These are phyloP conservation scores for Ogataea degrootiae DNA, from an alignment of 805 yeast genomes.

Conservation along the genomic window DNA sequence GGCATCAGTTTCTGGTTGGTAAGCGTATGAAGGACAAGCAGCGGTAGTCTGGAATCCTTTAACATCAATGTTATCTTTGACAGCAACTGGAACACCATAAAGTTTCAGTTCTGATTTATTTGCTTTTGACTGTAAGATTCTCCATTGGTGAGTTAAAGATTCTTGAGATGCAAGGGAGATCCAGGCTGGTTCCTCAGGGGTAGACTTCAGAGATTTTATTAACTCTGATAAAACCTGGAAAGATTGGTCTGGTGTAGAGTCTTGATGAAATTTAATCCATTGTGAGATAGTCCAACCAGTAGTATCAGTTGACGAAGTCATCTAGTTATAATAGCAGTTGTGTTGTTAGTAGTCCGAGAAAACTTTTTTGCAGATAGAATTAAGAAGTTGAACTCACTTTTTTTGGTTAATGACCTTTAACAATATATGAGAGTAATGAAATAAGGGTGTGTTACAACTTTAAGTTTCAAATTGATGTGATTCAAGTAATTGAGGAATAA, in stretches of 20 bases:
- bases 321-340: too few species aligned
- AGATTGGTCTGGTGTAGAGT: constrained; percentile 58
- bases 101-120: constrained; percentile 56
- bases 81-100: constrained; percentile 93
- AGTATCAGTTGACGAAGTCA: constrained; percentile 7
- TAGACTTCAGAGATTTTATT: constrained; percentile 40
- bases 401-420: too few species aligned
- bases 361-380: too few species aligned
- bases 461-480: too few species aligned
- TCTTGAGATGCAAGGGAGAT: constrained; percentile 66
- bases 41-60: constrained; percentile 83
- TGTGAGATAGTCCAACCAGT: constrained; percentile 79
- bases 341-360: too few species aligned
- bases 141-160: constrained; percentile 74
- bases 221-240: constrained; percentile 42
- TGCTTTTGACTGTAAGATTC: constrained; percentile 57
- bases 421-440: too few species aligned
- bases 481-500: too few species aligned
- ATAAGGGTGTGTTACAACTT: too few species aligned
- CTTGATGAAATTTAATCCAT: constrained; percentile 69
- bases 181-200: constrained; percentile 83
- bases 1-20: constrained; percentile 67
- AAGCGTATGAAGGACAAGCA: constrained; percentile 85
- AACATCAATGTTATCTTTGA: constrained; percentile 93
- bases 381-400: too few species aligned